These are phyloP conservation scores for Clavispora fructus DNA, from an alignment of 805 yeast species.

Conservation along the genomic window DNA sequence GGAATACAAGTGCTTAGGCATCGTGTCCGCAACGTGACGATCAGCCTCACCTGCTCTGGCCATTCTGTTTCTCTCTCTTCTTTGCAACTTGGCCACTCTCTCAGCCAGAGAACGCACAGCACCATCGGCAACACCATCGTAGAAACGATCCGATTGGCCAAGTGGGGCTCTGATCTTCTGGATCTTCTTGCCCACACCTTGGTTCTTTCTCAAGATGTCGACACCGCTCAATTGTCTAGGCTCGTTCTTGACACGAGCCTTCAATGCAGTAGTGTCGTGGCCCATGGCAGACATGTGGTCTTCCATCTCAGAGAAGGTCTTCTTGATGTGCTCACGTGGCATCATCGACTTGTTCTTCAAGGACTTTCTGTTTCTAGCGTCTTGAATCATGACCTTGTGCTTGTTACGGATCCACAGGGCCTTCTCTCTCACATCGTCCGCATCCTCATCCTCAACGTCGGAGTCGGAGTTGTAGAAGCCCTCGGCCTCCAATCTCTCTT, in stretches of 20 bases:
- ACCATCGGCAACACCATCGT: slow-evolving; percentile 83
- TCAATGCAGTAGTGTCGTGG: slow-evolving; percentile 69
- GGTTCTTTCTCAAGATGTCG: slow-evolving; percentile 66
- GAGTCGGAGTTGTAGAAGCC: slow-evolving; percentile 94
- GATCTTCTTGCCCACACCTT: slow-evolving; percentile 35
- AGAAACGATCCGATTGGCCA: slow-evolving; percentile 71
- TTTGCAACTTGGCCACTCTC: slow-evolving; percentile 79
- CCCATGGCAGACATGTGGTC: slow-evolving; percentile 86
- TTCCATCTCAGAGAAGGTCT: slow-evolving; percentile 75
- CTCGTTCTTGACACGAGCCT: slow-evolving; percentile 29
- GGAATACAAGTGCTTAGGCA: slow-evolving; percentile 90
- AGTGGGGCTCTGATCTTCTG: slow-evolving; percentile 45
- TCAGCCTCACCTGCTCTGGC: slow-evolving; percentile 97
- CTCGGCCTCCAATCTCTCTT: slow-evolving; percentile 85
- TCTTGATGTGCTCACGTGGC: slow-evolving; percentile 85
- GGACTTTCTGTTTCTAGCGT: slow-evolving; percentile 80
- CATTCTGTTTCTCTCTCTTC: slow-evolving; percentile 87
- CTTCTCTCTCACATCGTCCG: slow-evolving; percentile 60
- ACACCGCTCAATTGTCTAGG: slow-evolving; percentile 55
- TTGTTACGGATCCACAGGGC: slow-evolving; percentile 95
- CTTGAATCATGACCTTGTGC: slow-evolving; percentile 89
- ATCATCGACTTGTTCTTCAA: slow-evolving; percentile 80
- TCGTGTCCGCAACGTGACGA: slow-evolving; percentile 75
- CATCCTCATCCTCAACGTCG: slow-evolving; percentile 50
- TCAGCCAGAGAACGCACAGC: slow-evolving; percentile 78